Evolutionary conservation across 2,329 filamentous ascomycete species (phyloP), one percentile per base, ranked within the genome.

Genomic region (Epichloe bromicola): DNA sequence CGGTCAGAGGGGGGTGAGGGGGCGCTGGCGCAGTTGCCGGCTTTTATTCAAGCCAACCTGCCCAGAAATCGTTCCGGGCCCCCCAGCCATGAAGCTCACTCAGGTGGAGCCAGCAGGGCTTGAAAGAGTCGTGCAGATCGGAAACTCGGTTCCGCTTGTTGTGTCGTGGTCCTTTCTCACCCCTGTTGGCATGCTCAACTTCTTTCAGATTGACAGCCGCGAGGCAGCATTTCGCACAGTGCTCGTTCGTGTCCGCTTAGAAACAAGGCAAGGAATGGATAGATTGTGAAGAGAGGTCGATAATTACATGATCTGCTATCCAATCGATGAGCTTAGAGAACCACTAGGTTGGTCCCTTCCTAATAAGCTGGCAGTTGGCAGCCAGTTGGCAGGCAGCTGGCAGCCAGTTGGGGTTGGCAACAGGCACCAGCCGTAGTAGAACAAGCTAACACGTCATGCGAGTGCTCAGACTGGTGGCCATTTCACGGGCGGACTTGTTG

Each of bases 51-150:
- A 46, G 44, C 44, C 15, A 46, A 10, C 8, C 19, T 48, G 46
- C 37, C 36, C 36, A 48, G 34, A 26, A 30, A 26, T 40, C 34
- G 46, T 48, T 48, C 46, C 46, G 33, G 34, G 46, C 36, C 46
- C 46, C 46, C 46, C 36, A 12, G 17, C 37, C 20, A n/a, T 36
- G 17, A 17, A 30, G n/a, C 10, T 37, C 15, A 20, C 10, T 37
- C 15, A 15, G 10, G 38, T 40, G 47, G 47, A 8, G 30, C 30
- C 39, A 14, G 39, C 44, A 52, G 46, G 55, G 50, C 48, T 48
- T 52, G 47, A 52, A 5, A 36, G 46, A 39, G 14, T 42, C 48
- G 55, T 53, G 55, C 53, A 55, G 51, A 54, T 51, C 42, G 51
- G 53, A 50, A 50, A 53, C 39, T 53, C 51, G 54, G 52, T 42